phyloP scores from a whole-genome alignment of 2,329 filamentous ascomycete species.

The Exophiala xenobiotica region DNA sequence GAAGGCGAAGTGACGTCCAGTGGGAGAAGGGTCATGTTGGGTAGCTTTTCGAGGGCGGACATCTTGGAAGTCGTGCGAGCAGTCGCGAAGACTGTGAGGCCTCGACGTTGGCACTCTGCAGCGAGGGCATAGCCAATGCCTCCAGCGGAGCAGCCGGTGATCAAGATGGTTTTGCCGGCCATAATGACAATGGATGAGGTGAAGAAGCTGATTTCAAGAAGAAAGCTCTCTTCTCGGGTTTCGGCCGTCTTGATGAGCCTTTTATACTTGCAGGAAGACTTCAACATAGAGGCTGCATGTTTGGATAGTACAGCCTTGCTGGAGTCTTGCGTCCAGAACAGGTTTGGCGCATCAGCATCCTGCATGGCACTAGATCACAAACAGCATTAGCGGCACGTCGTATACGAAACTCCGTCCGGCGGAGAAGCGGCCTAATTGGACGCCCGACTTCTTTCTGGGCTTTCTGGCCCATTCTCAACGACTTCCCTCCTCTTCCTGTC shows the following conservation, averaged over 20 bases:
- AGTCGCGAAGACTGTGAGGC: slow-evolving; percentile 41
- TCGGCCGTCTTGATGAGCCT: too few species aligned
- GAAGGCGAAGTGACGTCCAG: slow-evolving; percentile 11
- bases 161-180: not conserved
- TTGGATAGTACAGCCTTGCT: not conserved
- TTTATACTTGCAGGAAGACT: too few species aligned
- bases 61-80: slow-evolving; percentile 31
- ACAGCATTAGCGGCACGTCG: too few species aligned
- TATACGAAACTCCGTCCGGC: too few species aligned
- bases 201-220: too few species aligned
- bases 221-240: too few species aligned
- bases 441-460: too few species aligned
- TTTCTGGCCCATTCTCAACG: too few species aligned
- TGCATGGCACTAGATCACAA: not conserved
- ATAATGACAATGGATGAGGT: not conserved
- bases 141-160: slow-evolving; percentile 21
- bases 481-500: too few species aligned
- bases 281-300: too few species aligned
- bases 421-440: too few species aligned
- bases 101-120: slow-evolving; percentile 35
- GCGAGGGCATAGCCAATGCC: slow-evolving; percentile 42
- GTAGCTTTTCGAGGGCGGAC: slow-evolving; percentile 2
- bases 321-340: too few species aligned
- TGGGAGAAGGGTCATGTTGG: slow-evolving; percentile 13
- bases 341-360: slow-evolving; percentile 1